Evolutionary conservation across 768 basidiomycete genomes (phyloP).

Genomic region (Pisolithus sp.): DNA sequence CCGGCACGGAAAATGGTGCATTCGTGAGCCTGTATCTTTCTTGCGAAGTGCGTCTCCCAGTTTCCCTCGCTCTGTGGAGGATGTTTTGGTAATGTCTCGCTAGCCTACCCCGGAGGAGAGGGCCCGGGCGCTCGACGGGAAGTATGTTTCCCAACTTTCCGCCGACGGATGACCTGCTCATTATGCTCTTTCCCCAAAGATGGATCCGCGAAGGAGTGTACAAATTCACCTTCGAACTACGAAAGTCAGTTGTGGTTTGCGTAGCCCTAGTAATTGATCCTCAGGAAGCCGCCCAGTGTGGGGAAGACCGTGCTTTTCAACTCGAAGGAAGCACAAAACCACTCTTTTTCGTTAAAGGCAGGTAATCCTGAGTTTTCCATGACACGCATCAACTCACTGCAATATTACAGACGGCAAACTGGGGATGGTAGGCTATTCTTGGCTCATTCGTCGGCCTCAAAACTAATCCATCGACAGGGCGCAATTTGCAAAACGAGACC

Average conservation of each 20-base stretch:
- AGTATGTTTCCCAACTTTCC: slow-evolving; percentile 28
- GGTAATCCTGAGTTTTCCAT: slow-evolving; percentile 9
- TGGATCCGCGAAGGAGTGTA: slow-evolving; percentile 84
- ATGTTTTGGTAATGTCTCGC: slow-evolving; percentile 4
- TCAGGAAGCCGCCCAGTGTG: slow-evolving; percentile 15
- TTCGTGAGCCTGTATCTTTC: slow-evolving; percentile 76
- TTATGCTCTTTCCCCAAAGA: slow-evolving; percentile 30
- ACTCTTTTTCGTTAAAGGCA: slow-evolving; percentile 70
- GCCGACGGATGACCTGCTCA: neutral
- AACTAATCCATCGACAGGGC: slow-evolving; percentile 40
- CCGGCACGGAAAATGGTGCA: slow-evolving; percentile 54
- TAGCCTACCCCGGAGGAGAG: slow-evolving; percentile 77
- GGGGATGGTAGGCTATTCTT: slow-evolving; percentile 62
- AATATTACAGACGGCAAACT: slow-evolving; percentile 61
- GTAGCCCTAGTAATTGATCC: neutral
- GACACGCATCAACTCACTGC: slow-evolving; percentile 7
- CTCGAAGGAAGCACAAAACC: slow-evolving; percentile 74
- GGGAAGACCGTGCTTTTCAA: slow-evolving; percentile 51
- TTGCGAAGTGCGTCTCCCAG: slow-evolving; percentile 56
- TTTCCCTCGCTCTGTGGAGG: neutral
- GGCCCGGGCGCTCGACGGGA: slow-evolving; percentile 57
- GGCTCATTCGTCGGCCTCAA: neutral
- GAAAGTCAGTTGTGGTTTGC: slow-evolving; percentile 41
- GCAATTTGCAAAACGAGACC: slow-evolving; percentile 72
- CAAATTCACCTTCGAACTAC: slow-evolving; percentile 80